Conservation (phyloP, 257 asterid genomes). For the Nicotiana undulata region DNA sequence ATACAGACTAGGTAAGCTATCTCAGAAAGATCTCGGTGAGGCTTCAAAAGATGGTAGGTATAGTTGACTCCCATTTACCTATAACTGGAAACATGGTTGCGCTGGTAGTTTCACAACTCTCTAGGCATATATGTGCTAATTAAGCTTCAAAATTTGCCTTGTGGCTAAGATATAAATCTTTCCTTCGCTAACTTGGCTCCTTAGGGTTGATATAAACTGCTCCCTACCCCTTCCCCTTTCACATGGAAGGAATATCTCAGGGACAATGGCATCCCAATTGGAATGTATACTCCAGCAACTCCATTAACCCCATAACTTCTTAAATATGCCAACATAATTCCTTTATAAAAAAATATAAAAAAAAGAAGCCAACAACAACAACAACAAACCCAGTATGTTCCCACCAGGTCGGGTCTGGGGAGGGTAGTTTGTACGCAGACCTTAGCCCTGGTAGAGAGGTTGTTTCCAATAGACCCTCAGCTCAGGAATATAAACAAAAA, state of each 20-base stretch:
- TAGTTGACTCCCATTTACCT: slow-evolving; percentile 12
- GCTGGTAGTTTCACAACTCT: not conserved
- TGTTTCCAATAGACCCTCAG: too few relatives aligned
- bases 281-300: not conserved
- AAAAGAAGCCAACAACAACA: too few relatives aligned
- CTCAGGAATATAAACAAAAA: too few relatives aligned
- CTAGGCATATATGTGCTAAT: not conserved
- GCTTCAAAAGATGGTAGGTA: slow-evolving; percentile 69
- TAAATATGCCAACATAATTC: not conserved
- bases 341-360: too few relatives aligned
- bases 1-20: slow-evolving; percentile 81
- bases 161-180: not conserved
- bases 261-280: not conserved
- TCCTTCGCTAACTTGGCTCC: not conserved
- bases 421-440: too few relatives aligned
- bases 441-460: too few relatives aligned
- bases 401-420: too few relatives aligned
- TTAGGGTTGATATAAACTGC: not conserved
- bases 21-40: slow-evolving; percentile 69
- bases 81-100: slow-evolving; percentile 6
- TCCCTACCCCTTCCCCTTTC: not conserved
- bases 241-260: not conserved
- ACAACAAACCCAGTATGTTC: too few relatives aligned
- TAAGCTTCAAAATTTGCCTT: not conserved
- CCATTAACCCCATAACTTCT: not conserved